Evolutionary conservation across 768 basidiomycete genomes (phyloP).

Genomic region (Pholiota microspora): DNA sequence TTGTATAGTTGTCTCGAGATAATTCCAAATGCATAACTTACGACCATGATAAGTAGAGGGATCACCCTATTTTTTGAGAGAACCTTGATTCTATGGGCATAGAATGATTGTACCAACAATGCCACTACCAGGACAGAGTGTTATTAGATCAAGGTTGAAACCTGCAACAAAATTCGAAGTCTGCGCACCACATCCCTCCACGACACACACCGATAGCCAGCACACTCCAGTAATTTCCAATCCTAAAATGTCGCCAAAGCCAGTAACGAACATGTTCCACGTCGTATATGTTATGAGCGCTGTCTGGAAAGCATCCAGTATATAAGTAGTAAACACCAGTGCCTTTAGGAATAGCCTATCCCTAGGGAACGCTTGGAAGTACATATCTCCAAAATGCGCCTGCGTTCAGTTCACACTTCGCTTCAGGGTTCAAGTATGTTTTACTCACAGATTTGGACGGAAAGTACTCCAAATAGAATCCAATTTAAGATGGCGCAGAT

Average conservation of each 20-base stretch:
- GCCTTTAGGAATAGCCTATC: background rate
- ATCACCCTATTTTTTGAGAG: background rate
- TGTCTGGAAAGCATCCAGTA: constrained; percentile 4
- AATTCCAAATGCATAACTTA: background rate
- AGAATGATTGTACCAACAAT: constrained; percentile 8
- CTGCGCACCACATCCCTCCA: constrained; percentile 1
- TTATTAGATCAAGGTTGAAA: background rate
- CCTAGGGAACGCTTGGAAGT: background rate
- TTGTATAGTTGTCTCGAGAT: background rate
- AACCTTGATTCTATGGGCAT: constrained; percentile 2
- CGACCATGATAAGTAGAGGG: background rate
- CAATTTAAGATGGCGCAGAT: background rate
- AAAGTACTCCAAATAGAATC: background rate
- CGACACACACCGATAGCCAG: constrained; percentile 5
- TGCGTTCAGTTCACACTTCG: no score
- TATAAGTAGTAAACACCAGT: constrained; percentile 1
- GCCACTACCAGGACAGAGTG: background rate
- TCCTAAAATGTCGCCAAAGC: background rate
- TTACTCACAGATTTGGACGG: background rate
- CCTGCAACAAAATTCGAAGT: background rate
- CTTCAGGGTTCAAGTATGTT: no score
- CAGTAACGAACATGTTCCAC: background rate
- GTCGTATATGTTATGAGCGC: background rate
- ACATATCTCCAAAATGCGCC: constrained; percentile 1
- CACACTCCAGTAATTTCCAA: background rate